phyloP scores from a whole-genome alignment of 495 filamentous ascomycete species.

The Aspergillus carlsbadensis region DNA sequence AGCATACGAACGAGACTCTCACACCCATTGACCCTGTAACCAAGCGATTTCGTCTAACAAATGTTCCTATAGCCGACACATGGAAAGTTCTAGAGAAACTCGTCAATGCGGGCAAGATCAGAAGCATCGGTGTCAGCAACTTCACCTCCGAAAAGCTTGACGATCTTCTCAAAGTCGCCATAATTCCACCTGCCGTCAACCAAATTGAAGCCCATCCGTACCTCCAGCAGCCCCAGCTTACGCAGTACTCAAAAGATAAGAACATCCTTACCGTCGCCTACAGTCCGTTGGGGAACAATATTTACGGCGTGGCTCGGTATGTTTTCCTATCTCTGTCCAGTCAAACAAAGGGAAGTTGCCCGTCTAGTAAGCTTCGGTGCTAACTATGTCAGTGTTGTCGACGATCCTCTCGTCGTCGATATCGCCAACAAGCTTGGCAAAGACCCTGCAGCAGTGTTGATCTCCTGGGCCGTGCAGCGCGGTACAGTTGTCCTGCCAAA shows the following conservation, averaged over 20 bases:
- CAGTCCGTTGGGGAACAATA: conserved; percentile 55
- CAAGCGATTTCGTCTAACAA: conserved; percentile 35
- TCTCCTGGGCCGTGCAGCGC: conserved; percentile 82
- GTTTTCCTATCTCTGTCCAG: background rate
- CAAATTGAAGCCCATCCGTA: conserved; percentile 89
- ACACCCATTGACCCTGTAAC: conserved; percentile 33
- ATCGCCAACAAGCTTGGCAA: conserved; percentile 68
- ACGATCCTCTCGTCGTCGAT: conserved; percentile 59
- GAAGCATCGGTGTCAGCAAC: conserved; percentile 81
- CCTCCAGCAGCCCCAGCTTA: conserved; percentile 64
- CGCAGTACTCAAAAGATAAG: conserved; percentile 38
- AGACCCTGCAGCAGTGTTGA: conserved; percentile 66
- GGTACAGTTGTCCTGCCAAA: conserved; percentile 61
- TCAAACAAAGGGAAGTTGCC: background rate
- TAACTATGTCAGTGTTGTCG: conserved; percentile 36
- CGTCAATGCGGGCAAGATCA: conserved; percentile 62
- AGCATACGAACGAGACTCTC: conserved; percentile 59
- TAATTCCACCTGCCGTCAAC: conserved; percentile 66
- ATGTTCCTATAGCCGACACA: conserved; percentile 40
- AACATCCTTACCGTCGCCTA: conserved; percentile 53
- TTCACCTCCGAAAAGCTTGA: conserved; percentile 65
- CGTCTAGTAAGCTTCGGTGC: background rate
- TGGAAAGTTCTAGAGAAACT: conserved; percentile 76
- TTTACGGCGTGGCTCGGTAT: conserved; percentile 42
- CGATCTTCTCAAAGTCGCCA: conserved; percentile 62